Percentiles rank a stretch among this genome's conserved stretches.
Evolutionary conservation across 2,329 filamentous ascomycete genomes (phyloP).

Genomic region (Fusarium longipes): DNA sequence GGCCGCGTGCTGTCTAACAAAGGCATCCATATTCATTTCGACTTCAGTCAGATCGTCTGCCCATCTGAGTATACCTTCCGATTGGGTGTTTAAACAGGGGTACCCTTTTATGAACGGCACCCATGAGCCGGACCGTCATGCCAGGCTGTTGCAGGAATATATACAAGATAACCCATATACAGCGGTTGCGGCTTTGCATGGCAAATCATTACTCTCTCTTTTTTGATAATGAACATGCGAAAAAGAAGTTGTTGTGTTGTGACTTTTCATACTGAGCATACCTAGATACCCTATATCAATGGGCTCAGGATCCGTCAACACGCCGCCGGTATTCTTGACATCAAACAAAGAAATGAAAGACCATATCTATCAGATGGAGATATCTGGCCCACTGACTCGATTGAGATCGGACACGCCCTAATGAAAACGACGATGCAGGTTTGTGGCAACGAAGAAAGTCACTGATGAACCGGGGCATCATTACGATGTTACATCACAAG

Average conservation of each 20-base stretch:
- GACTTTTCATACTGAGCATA: too few species aligned
- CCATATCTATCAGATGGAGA: not conserved
- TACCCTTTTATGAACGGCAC: too few species aligned
- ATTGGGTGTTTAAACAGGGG: not conserved
- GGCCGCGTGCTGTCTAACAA: rapidly evolving
- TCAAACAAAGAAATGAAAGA: not conserved
- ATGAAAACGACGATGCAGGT: not conserved
- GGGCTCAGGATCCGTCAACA: not conserved
- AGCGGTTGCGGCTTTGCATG: too few species aligned
- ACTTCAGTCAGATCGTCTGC: not conserved
- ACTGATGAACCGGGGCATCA: not conserved
- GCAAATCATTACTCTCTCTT: not conserved
- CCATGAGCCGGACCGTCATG: too few species aligned
- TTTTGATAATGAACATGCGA: not conserved
- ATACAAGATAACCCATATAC: too few species aligned
- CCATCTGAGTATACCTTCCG: not conserved
- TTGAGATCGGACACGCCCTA: not conserved
- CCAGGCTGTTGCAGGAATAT: too few species aligned
- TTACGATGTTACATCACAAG: not conserved
- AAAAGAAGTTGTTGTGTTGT: not conserved
- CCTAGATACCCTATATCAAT: not conserved
- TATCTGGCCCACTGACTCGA: not conserved
- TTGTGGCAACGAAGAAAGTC: not conserved
- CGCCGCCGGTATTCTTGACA: not conserved
- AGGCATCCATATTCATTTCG: not conserved